These are phyloP conservation scores for Chara braunii DNA, from an alignment of 139 green algal genomes.

Conservation along the genomic window DNA sequence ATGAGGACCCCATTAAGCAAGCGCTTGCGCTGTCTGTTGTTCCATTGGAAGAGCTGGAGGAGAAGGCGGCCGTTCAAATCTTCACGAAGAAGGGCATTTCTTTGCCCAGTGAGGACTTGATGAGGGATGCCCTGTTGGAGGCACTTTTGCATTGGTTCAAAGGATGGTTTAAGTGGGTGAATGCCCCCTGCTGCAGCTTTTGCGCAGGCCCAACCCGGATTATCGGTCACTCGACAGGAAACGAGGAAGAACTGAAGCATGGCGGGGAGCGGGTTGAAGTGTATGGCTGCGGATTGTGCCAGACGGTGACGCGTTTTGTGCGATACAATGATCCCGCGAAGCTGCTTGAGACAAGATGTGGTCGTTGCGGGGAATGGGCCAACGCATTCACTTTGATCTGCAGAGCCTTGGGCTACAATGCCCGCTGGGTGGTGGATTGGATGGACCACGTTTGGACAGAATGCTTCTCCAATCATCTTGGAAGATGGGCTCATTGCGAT, in stretches of 20 bases:
- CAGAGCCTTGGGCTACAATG: constrained; percentile 35
- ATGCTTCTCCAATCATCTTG: constrained; percentile 11
- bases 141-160: constrained; percentile 43
- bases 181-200: constrained; percentile 1
- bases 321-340: constrained; percentile 41
- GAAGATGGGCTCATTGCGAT: constrained; percentile 36
- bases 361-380: constrained; percentile 45
- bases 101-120: background rate
- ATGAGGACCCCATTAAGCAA: constrained; percentile 9
- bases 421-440: constrained; percentile 27
- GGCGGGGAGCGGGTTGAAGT: constrained; percentile 12
- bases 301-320: constrained; percentile 20
- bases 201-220: background rate
- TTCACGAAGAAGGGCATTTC: constrained; percentile 4
- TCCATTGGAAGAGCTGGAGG: constrained; percentile 18
- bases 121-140: constrained; percentile 19
- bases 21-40: constrained; percentile 6
- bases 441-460: constrained; percentile 44
- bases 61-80: constrained; percentile 12
- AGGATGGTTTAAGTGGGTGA: constrained; percentile 26
- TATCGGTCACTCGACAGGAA: background rate
- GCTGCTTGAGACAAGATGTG: constrained; percentile 38
- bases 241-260: constrained; percentile 1
- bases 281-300: constrained; percentile 15
- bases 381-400: constrained; percentile 41